phyloP scores from a whole-genome alignment of 1,139 yeast genomes.

The Pichia sorboxylosa region DNA sequence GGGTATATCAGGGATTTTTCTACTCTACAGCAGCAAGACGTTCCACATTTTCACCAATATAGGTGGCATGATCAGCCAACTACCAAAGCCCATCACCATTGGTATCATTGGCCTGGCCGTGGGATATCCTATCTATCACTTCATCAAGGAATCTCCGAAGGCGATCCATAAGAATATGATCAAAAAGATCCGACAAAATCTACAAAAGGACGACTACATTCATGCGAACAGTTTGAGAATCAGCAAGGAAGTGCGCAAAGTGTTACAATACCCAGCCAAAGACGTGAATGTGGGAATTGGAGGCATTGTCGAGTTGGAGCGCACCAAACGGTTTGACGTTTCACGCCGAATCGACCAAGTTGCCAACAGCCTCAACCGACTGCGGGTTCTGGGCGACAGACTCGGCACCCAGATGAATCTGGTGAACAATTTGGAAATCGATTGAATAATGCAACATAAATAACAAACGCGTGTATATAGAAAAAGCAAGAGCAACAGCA shows the following conservation, averaged over 20 bases:
- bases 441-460: too few relatives aligned
- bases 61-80: slow-evolving; percentile 17
- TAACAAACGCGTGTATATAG: too few relatives aligned
- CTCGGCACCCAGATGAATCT: slow-evolving; percentile 29
- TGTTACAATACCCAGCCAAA: slow-evolving; percentile 68
- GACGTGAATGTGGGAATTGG: slow-evolving; percentile 77
- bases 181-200: slow-evolving; percentile 50
- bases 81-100: slow-evolving; percentile 26
- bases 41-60: slow-evolving; percentile 17
- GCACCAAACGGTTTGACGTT: slow-evolving; percentile 46
- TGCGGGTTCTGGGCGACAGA: slow-evolving; percentile 32
- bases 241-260: slow-evolving; percentile 72
- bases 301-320: slow-evolving; percentile 50
- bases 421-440: slow-evolving; percentile 10
- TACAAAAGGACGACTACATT: slow-evolving; percentile 60
- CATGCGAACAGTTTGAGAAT: slow-evolving; percentile 70
- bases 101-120: slow-evolving; percentile 42
- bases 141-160: slow-evolving; percentile 72
- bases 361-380: slow-evolving; percentile 48
- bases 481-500: too few relatives aligned
- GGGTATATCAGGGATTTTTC: slow-evolving; percentile 16
- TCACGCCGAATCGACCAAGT: slow-evolving; percentile 47
- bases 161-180: slow-evolving; percentile 83
- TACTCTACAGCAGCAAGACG: slow-evolving; percentile 20
- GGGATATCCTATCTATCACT: slow-evolving; percentile 45